Evolutionary conservation across 23 red algal species (phyloP), one percentile per base, ranked within the genome.

Genomic region (Gracilariopsis chorda): DNA sequence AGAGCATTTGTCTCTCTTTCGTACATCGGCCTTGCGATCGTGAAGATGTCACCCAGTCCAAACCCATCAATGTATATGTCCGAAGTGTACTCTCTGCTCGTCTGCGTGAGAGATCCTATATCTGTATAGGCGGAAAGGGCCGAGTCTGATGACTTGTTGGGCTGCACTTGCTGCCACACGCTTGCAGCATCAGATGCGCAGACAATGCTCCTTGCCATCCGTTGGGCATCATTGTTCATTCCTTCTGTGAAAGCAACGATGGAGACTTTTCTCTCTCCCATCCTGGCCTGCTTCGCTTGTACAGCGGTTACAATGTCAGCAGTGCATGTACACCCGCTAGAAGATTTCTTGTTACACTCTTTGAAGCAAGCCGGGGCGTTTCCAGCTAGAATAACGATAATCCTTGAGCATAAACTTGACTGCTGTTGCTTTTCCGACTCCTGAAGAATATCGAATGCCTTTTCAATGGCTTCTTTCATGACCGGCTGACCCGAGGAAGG

Each of bases 31-130:
- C 24, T 32, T 14, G 76, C 76, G 51, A 80, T 57, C 6, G 76
- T 80, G 32, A 80, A 80, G 45, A 80, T 59, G 51, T 80, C 76
- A 4, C 76, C 76, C 24, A 80, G 48, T 25, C 76, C 76, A 39
- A 4, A 10, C 1, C 17, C 36, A 58, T 80, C 76, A 39, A n/a
- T 42, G 52, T 80, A 80, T 39, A 80, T 45, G 25, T 55, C 76
- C 3, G 76, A 80, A 39, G 76, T 57, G 35, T 57, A 80, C 17
- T 57, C 39, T 57, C 35, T 24, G n/a, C 67, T 73, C 40, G 67
- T 73, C 47, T 73, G 67, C 24, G 67, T 73, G 19, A 73, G 67
- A 73, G 67, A 73, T 46, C 39, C 67, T 45, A 73, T 73, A 46
- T 73, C 67, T 6, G 67, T 73, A 24, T 73, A 73, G 8, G 67